phyloP scores from a whole-genome alignment of 2,329 filamentous ascomycete species.

The Penicillium oxalicum region DNA sequence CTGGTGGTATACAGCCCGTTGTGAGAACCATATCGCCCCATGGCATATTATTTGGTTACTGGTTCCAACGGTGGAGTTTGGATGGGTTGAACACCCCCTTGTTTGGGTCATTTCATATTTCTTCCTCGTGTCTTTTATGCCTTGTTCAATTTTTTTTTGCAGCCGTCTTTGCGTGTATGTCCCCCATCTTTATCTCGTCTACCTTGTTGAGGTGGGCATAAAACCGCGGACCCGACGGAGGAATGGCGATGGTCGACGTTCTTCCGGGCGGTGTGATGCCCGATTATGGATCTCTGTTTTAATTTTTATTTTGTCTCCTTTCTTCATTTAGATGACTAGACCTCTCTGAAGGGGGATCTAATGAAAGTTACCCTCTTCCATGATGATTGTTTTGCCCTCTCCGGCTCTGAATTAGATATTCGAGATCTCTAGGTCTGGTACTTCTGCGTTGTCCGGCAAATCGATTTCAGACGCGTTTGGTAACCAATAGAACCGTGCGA shows the following conservation, averaged over 20 bases:
- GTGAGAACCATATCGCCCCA: slow-evolving; percentile 1
- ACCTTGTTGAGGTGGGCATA: slow-evolving; percentile 21
- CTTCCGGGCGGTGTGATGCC: slow-evolving; percentile 14
- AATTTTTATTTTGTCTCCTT: neutral
- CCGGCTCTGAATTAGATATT: too few relatives aligned
- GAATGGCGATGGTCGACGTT: slow-evolving; percentile 8
- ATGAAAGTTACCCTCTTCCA: slow-evolving; percentile 23
- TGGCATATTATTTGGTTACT: slow-evolving; percentile 3
- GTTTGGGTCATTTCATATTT: slow-evolving; percentile 5
- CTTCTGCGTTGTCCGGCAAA: too few relatives aligned
- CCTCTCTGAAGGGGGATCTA: slow-evolving; percentile 16
- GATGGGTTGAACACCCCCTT: slow-evolving; percentile 29
- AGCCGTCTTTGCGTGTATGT: slow-evolving; percentile 22
- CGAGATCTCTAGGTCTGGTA: too few relatives aligned
- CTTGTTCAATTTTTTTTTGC: slow-evolving; percentile 21
- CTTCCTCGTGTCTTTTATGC: slow-evolving; percentile 14
- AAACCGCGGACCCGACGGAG: slow-evolving; percentile 24
- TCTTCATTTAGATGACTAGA: slow-evolving; percentile 27
- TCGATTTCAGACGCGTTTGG: too few relatives aligned
- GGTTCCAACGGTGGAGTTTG: slow-evolving; percentile 32
- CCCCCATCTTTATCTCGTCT: slow-evolving; percentile 23
- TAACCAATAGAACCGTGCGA: too few relatives aligned
- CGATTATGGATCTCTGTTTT: slow-evolving; percentile 23
- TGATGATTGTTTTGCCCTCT: slow-evolving; percentile 6
- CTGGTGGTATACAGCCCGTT: slow-evolving; percentile 32